Evolutionary conservation across 1,284 basidiomycete genomes (phyloP), one percentile per base, ranked within the genome.

Genomic region (Tilletiopsis washingtonensis): DNA sequence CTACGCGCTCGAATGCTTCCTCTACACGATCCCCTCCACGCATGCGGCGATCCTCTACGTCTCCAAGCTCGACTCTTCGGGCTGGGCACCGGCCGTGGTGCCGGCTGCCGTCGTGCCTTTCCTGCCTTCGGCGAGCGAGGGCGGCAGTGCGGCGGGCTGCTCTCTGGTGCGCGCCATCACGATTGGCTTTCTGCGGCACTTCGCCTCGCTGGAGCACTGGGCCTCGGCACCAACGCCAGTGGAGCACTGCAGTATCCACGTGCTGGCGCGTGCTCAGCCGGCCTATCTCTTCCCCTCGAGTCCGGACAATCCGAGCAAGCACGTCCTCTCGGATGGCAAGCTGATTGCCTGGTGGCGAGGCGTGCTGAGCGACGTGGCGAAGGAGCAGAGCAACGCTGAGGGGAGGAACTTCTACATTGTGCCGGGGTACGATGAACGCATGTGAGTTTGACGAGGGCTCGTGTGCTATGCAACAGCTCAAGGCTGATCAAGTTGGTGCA

Each of bases 231-330:
- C 40, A 39, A 53, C 25, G 24, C 26, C n/a, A 4, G 34, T 71
- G 26, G 39, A 43, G 11, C 67, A 70, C 43, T 50, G 69, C 11
- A 60, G 59, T 1, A 78, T 96, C 5, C 88, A 94, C 62, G 78
- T 97, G 25, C 94, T 98, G 67, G 93, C 93, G 1, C 80, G 91
- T 17, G 83, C 87, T 1, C 91, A 97, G 74, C 78, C 77, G 29
- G 91, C 96, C 70, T 98, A 98, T 72, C 78, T 98, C 25, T 97
- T 98, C 73, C 87, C 91, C 0, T 89, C 91, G 67, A 89, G 86
- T n/a, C 77, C 81, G 3, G 82, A 89, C 23, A 84, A 81, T 59
- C 63, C 42, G 19, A 57, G 52, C 19, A 97, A 97, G 76, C 80
- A 78, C 21, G 84, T 87, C 1, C 75, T 93, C 45, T 80, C 80